These are phyloP conservation scores for Recurvomyces mirabilis DNA, from an alignment of 495 filamentous ascomycete genomes.

Conservation along the genomic window DNA sequence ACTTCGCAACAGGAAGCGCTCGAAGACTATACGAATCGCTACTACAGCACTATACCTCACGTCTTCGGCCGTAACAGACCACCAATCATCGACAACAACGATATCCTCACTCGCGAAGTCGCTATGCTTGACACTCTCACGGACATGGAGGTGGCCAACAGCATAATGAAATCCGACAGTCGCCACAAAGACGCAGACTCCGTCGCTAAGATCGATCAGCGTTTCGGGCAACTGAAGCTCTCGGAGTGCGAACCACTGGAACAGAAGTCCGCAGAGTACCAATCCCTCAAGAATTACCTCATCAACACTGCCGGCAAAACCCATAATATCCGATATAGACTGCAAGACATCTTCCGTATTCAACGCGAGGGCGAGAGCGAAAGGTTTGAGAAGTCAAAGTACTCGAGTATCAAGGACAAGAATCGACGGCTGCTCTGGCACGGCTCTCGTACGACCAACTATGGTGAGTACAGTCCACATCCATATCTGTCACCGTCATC, in stretches of 20 bases:
- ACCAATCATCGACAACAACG: constrained; percentile 46
- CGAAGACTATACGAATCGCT: constrained; percentile 57
- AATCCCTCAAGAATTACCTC: constrained; percentile 53
- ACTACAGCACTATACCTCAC: constrained; percentile 75
- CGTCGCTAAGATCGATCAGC: constrained; percentile 60
- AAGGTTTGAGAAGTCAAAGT: constrained; percentile 49
- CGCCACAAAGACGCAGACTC: constrained; percentile 42
- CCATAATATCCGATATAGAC: constrained; percentile 40
- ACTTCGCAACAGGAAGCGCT: constrained; percentile 22
- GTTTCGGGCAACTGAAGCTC: constrained; percentile 59
- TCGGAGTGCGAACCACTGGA: constrained; percentile 66
- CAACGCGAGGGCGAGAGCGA: constrained; percentile 60
- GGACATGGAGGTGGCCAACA: constrained; percentile 71
- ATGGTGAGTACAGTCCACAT: constrained; percentile 26
- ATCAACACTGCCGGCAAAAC: constrained; percentile 49
- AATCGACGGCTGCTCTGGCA: constrained; percentile 78
- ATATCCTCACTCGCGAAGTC: constrained; percentile 58
- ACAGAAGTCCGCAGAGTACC: constrained; percentile 48
- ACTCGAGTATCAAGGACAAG: constrained; percentile 31
- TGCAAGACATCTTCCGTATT: constrained; percentile 74
- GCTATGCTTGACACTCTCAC: constrained; percentile 64
- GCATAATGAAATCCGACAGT: constrained; percentile 55
- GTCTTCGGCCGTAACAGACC: constrained; percentile 66
- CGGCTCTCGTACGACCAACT: constrained; percentile 68
- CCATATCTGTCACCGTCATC: not conserved